Percentiles rank a stretch among this genome's conserved stretches.
These are phyloP conservation scores for Lodderomyces elongisporus DNA, from an alignment of 1,139 yeast genomes.

Conservation along the genomic window DNA sequence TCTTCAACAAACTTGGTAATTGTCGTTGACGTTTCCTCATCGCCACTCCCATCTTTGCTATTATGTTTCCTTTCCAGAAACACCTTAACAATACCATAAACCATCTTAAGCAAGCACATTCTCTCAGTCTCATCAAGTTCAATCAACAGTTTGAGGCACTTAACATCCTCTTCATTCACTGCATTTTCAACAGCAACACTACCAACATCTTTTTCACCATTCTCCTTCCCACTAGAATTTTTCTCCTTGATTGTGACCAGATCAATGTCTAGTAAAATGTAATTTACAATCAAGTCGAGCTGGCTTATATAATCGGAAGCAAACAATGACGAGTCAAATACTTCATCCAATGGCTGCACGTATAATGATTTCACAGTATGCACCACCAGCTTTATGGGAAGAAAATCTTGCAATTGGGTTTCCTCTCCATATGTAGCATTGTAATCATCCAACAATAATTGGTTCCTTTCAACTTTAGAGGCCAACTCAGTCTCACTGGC, in stretches of 20 bases:
- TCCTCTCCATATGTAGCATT: slow-evolving; percentile 17
- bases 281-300: slow-evolving; percentile 36
- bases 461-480: slow-evolving; percentile 18
- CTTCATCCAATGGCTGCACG: slow-evolving; percentile 4
- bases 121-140: slow-evolving; percentile 20
- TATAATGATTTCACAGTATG: slow-evolving; percentile 11
- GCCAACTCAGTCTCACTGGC: slow-evolving; percentile 17
- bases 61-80: slow-evolving; percentile 16
- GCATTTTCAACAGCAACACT: slow-evolving; percentile 9
- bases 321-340: slow-evolving; percentile 4
- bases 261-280: slow-evolving; percentile 39
- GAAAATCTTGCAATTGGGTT: slow-evolving; percentile 21
- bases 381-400: slow-evolving; percentile 37
- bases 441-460: slow-evolving; percentile 20
- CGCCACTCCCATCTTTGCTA: slow-evolving; percentile 11
- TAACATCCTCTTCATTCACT: slow-evolving; percentile 14
- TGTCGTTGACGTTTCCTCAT: slow-evolving; percentile 15
- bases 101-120: slow-evolving; percentile 20
- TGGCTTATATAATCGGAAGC: slow-evolving; percentile 18
- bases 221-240: slow-evolving; percentile 14
- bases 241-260: slow-evolving; percentile 15
- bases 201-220: slow-evolving; percentile 8
- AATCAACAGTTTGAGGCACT: slow-evolving; percentile 19
- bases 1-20: slow-evolving; percentile 20
- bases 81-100: slow-evolving; percentile 20